Evolutionary conservation across 2,329 filamentous ascomycete genomes (phyloP), one percentile per base, ranked within the genome.

Genomic region (Furcasterigmium furcatum): DNA sequence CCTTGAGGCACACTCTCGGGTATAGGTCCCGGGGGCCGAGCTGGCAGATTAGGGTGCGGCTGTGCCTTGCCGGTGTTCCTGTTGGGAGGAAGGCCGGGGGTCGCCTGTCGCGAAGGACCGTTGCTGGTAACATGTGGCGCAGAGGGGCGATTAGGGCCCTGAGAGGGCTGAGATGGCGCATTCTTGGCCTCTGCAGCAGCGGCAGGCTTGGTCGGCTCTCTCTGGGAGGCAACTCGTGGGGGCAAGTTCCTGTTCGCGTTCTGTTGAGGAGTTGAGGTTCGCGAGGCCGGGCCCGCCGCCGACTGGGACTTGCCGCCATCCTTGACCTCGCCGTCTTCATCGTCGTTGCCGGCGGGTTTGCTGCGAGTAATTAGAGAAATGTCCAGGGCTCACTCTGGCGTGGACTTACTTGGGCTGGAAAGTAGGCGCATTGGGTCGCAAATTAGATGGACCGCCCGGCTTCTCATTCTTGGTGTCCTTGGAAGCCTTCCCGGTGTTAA

Each of bases 281-380:
- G 14, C 9, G 30, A n/a, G 25, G 25, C n/a, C n/a, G n/a, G n/a
- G n/a, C n/a, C n/a, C n/a, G n/a, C 25, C 13, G 6, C 13, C 12
- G 34, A 19, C n/a, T 36, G 16, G 16, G 2, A 12, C 34, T 36
- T 36, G 34, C n/a, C 46, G 45, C 18, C 71, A 55, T 88, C 85
- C 51, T 82, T 79, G 20, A 88, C 84, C 60, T 90, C 86, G 18
- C 86, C 86, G 57, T 90, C 86, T 60, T 90, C 86, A 44, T 80
- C 79, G 49, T 85, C 82, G 62, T 21, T 21, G 32, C 7, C n/a
- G 32, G 6, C 16, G 32, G 32, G 6, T 20, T 3, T 42, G 24
- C 22, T 22, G 16, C 13, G 10, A 8, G 14, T 12, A 4, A 27
- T 42, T 20, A 42, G 40, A 22, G 9, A 10, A n/a, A n/a, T n/a